Percentiles rank a stretch among this genome's conserved stretches.
Evolutionary conservation across 2,329 filamentous ascomycete genomes (phyloP).

Genomic region (Phialocephala sp.): DNA sequence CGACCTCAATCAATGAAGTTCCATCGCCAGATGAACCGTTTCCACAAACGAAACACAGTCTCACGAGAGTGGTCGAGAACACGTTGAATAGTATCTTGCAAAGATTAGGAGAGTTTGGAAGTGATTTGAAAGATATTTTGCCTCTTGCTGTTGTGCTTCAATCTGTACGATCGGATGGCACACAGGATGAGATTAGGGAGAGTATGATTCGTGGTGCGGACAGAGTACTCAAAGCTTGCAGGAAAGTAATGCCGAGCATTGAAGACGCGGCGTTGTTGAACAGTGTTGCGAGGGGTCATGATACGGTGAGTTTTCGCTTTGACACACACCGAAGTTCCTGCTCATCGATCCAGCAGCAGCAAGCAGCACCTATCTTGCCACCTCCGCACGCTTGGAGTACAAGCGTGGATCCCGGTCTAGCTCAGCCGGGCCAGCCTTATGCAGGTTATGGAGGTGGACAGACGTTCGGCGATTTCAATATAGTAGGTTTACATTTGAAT

Average conservation of each 20-base stretch:
- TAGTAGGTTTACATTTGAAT: constrained; percentile 5
- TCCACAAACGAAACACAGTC: constrained; percentile 36
- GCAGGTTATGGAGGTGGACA: not conserved
- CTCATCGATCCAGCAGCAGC: not conserved
- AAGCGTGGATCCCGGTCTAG: not conserved
- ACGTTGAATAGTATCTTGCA: constrained; percentile 41
- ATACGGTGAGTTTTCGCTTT: not conserved
- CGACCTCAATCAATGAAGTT: not conserved
- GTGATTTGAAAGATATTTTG: constrained; percentile 43
- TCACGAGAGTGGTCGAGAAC: constrained; percentile 40
- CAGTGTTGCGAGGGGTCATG: not conserved
- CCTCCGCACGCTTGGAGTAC: not conserved
- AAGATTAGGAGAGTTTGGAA: constrained; percentile 38
- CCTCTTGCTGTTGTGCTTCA: constrained; percentile 42
- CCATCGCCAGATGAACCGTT: constrained; percentile 12
- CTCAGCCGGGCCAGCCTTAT: constrained; percentile 2
- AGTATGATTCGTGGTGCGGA: constrained; percentile 40
- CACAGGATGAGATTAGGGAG: constrained; percentile 35
- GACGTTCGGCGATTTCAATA: constrained; percentile 14
- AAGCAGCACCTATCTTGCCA: not conserved
- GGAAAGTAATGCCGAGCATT: constrained; percentile 25
- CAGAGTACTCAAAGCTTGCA: constrained; percentile 38
- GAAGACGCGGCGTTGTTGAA: constrained; percentile 10
- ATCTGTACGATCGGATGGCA: constrained; percentile 40
- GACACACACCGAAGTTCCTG: not conserved